Conservation (phyloP, 805 yeast genomes). For the Metschnikowia baotianmanensis region DNA sequence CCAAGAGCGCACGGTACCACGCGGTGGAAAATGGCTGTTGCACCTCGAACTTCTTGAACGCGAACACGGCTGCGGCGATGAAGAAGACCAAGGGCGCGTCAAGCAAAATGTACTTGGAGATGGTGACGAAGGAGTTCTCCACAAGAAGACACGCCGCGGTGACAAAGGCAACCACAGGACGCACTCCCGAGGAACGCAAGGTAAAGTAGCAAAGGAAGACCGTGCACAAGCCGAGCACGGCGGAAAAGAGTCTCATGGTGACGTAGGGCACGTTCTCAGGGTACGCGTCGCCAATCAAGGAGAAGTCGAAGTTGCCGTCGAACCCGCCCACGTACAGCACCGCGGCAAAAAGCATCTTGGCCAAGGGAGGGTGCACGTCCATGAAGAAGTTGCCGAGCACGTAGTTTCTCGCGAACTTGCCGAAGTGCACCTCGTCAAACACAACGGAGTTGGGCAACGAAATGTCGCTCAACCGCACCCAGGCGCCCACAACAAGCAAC, state of each 20-base stretch:
- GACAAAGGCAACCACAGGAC: constrained; percentile 58
- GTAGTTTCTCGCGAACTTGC: constrained; percentile 91
- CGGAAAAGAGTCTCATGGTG: constrained; percentile 69
- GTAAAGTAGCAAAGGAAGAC: constrained; percentile 65
- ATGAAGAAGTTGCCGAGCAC: constrained; percentile 60
- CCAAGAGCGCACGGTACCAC: constrained; percentile 59
- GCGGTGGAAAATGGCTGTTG: constrained; percentile 56
- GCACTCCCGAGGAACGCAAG: constrained; percentile 67
- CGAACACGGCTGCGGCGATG: constrained; percentile 67
- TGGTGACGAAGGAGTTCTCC: constrained; percentile 69
- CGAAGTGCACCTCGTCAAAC: constrained; percentile 92
- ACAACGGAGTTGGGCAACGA: constrained; percentile 78
- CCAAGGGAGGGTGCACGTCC: constrained; percentile 81
- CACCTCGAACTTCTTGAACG: constrained; percentile 63
- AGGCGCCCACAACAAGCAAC: constrained; percentile 48
- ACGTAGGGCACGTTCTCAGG: constrained; percentile 63
- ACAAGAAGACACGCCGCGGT: constrained; percentile 55
- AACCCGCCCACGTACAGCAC: constrained; percentile 67
- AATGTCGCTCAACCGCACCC: constrained; percentile 61
- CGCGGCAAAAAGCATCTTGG: constrained; percentile 73
- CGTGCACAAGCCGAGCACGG: constrained; percentile 65
- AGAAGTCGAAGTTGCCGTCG: constrained; percentile 67
- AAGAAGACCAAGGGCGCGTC: constrained; percentile 77
- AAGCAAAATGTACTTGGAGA: constrained; percentile 69
- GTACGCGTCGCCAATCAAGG: constrained; percentile 60